Conservation (phyloP, 2,329 filamentous ascomycete genomes). For the Claviceps purpurea region DNA sequence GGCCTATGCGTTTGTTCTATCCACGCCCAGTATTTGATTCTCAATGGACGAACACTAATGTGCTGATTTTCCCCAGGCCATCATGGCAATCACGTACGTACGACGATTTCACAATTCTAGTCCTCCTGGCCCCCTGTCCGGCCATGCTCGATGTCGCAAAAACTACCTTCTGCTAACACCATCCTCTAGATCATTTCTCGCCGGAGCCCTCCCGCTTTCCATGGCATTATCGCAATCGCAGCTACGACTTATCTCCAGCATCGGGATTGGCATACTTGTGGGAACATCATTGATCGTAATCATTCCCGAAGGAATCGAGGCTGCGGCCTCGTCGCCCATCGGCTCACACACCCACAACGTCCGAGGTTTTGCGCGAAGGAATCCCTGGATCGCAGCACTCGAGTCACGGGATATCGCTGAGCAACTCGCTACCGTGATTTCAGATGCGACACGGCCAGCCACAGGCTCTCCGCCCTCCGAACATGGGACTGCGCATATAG, state of each 20-base stretch:
- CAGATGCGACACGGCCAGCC: neutral
- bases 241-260: conserved; percentile 75
- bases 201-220: conserved; percentile 79
- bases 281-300: conserved; percentile 94
- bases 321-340: conserved; percentile 52
- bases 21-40: no score
- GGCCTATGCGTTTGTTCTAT: conserved; percentile 25
- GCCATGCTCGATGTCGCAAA: neutral
- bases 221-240: conserved; percentile 79
- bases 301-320: conserved; percentile 91
- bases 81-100: conserved; percentile 44
- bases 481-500: neutral
- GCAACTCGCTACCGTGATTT: conserved; percentile 10
- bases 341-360: conserved; percentile 24
- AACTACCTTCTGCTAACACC: neutral
- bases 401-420: conserved; percentile 14
- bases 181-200: conserved; percentile 72
- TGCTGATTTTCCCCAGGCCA: conserved; percentile 23
- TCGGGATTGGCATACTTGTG: conserved; percentile 87
- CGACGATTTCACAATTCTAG: neutral
- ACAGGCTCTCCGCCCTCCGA: neutral
- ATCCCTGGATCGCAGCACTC: conserved; percentile 16
- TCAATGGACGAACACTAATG: neutral
- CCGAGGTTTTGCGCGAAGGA: conserved; percentile 19
- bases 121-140: no score